These are phyloP conservation scores for Mycena pura DNA, from an alignment of 768 basidiomycete genomes.

Conservation along the genomic window DNA sequence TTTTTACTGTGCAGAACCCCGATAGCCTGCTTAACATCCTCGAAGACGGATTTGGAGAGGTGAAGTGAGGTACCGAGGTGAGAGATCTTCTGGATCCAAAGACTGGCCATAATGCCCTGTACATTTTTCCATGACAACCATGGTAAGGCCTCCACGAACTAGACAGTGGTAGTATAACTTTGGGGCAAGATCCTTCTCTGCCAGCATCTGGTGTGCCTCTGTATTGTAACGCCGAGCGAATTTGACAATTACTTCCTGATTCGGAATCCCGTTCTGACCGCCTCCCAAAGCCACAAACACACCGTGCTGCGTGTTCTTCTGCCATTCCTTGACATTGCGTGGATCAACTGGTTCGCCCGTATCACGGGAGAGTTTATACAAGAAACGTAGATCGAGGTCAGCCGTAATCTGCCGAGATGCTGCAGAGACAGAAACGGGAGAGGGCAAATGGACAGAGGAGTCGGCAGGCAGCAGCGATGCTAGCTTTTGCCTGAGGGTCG, in stretches of 20 bases:
- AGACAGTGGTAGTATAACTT: neutral
- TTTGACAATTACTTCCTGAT: constrained; percentile 4
- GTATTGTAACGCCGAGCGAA: neutral
- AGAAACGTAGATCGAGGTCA: neutral
- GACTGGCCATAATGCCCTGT: neutral
- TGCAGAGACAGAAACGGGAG: neutral
- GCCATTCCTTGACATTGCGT: neutral
- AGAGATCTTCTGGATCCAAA: neutral
- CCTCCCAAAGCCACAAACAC: too few relatives aligned
- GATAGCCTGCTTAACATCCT: neutral
- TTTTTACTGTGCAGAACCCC: neutral
- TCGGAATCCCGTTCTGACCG: neutral
- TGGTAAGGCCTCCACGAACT: neutral
- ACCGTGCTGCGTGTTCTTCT: neutral
- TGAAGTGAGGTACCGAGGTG: constrained; percentile 19
- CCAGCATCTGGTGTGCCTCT: constrained; percentile 4
- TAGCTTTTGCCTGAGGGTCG: neutral
- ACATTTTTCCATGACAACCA: constrained; percentile 1
- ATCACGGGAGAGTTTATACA: neutral
- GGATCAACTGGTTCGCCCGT: neutral
- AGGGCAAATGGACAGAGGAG: neutral
- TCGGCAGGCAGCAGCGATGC: neutral
- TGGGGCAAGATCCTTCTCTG: neutral
- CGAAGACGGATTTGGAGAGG: neutral
- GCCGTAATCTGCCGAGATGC: neutral